These are phyloP conservation scores for Lactifluus pinguis DNA, from an alignment of 768 basidiomycete genomes.

Conservation along the genomic window DNA sequence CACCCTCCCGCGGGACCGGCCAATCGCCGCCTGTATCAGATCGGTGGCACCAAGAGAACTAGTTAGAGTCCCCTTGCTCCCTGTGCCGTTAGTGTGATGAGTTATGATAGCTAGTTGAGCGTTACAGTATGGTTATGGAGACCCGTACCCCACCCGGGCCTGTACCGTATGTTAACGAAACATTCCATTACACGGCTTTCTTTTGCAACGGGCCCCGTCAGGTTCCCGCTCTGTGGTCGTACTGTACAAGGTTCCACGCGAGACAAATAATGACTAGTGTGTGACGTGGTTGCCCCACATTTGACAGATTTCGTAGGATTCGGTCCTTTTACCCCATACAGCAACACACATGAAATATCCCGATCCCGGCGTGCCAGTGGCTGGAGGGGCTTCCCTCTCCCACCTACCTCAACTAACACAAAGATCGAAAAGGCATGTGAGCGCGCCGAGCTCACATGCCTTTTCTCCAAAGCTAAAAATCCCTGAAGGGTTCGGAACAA, in stretches of 20 bases:
- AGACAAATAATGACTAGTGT: constrained; percentile 2
- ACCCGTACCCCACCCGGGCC: background rate
- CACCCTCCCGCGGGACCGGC: constrained; percentile 15
- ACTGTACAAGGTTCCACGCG: background rate
- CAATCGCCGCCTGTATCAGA: constrained; percentile 17
- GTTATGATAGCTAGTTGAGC: constrained; percentile 1
- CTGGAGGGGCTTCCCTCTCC: background rate
- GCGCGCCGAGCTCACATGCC: constrained; percentile 1
- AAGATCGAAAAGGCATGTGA: background rate
- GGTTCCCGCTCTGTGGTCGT: background rate
- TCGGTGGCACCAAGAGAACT: constrained; percentile 16
- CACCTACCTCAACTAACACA: background rate
- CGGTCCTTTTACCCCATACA: constrained; percentile 14
- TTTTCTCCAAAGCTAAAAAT: background rate
- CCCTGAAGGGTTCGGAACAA: background rate
- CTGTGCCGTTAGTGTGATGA: constrained; percentile 15
- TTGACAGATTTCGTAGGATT: constrained; percentile 7
- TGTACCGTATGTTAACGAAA: background rate
- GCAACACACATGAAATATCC: background rate
- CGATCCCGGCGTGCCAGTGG: background rate
- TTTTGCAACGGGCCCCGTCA: background rate
- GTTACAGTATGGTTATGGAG: background rate
- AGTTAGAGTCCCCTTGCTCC: constrained; percentile 10
- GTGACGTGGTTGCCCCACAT: constrained; percentile 14
- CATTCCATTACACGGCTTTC: background rate